Conservation (phyloP, 2,329 filamentous ascomycete genomes). For the Colletotrichum shisoi region DNA sequence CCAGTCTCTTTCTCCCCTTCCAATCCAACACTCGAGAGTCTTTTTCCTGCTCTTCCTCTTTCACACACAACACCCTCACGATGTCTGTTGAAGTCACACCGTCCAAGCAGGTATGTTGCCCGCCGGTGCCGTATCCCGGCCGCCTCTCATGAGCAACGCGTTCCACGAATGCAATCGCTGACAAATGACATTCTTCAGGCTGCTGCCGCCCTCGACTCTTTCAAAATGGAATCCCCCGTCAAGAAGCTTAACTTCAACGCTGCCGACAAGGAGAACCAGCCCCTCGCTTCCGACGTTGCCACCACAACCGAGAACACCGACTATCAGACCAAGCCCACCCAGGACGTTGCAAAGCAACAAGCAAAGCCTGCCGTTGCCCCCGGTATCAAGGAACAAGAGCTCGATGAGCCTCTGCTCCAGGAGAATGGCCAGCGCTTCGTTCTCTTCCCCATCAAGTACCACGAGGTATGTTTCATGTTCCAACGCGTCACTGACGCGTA, state of each 20-base stretch:
- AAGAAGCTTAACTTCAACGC: conserved; percentile 86
- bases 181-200: conserved; percentile 63
- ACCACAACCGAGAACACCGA: conserved; percentile 65
- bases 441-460: conserved; percentile 98
- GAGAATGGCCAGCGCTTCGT: conserved; percentile 98
- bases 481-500: conserved; percentile 69
- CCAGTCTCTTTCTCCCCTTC: conserved; percentile 37
- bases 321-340: conserved; percentile 66
- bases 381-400: conserved; percentile 72
- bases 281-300: conserved; percentile 59
- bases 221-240: conserved; percentile 91
- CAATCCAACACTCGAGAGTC: conserved; percentile 28
- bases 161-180: conserved; percentile 43
- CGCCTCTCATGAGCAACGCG: conserved; percentile 9
- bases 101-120: conserved; percentile 64
- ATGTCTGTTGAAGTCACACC: conserved; percentile 78
- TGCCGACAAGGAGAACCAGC: conserved; percentile 82
- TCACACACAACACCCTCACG: conserved; percentile 46
- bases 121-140: conserved; percentile 24
- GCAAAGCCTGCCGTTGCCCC: conserved; percentile 55
- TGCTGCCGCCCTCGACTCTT: conserved; percentile 82
- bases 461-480: conserved; percentile 76
- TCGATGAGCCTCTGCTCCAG: conserved; percentile 87
- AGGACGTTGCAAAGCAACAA: conserved; percentile 58
- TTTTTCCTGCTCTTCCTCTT: neutral